phyloP scores from a whole-genome alignment of 1,284 basidiomycete genomes.

The Naganishia liquefaciens region DNA sequence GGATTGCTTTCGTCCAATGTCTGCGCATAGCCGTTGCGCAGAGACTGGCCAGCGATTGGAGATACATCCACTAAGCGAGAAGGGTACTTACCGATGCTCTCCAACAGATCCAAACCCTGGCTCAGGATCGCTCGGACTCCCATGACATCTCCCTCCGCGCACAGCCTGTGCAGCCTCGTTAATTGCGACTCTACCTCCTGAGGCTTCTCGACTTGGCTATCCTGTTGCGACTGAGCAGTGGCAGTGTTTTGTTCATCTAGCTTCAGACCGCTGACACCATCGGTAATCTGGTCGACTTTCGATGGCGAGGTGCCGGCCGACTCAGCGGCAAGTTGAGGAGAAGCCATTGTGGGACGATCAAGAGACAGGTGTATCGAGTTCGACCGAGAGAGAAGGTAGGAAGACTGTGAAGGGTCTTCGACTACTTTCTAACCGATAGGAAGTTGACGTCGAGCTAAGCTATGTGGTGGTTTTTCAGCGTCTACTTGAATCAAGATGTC shows the following conservation, averaged over 20 bases:
- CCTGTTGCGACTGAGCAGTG: not conserved
- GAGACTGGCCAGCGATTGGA: not conserved
- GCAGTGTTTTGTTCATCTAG: conserved; percentile 7
- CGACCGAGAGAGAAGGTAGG: not conserved
- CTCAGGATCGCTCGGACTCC: conserved; percentile 45
- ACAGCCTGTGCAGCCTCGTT: conserved; percentile 42
- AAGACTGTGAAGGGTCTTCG: not conserved
- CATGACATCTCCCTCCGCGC: conserved; percentile 45
- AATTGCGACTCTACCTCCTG: conserved; percentile 23
- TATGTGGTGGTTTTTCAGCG: too few relatives aligned
- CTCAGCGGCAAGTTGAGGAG: conserved; percentile 12
- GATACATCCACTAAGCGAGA: conserved; percentile 7
- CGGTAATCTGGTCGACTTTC: not conserved
- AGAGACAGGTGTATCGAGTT: conserved; percentile 2
- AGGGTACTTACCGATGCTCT: conserved; percentile 46
- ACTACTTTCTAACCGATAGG: conserved; percentile 6
- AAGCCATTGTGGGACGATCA: conserved; percentile 10
- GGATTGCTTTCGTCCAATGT: not conserved
- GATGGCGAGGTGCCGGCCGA: not conserved
- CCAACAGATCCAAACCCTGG: conserved; percentile 44
- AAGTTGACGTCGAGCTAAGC: not conserved
- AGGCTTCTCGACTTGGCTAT: not conserved
- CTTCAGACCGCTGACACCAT: conserved; percentile 8
- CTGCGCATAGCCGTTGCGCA: conserved; percentile 4
- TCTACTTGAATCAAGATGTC: not conserved